A percentile compares a stretch with the other conserved stretches of the same genome.
Evolutionary conservation across 345 rosid genomes (phyloP).

Genomic region (Boechera divaricarpa): DNA sequence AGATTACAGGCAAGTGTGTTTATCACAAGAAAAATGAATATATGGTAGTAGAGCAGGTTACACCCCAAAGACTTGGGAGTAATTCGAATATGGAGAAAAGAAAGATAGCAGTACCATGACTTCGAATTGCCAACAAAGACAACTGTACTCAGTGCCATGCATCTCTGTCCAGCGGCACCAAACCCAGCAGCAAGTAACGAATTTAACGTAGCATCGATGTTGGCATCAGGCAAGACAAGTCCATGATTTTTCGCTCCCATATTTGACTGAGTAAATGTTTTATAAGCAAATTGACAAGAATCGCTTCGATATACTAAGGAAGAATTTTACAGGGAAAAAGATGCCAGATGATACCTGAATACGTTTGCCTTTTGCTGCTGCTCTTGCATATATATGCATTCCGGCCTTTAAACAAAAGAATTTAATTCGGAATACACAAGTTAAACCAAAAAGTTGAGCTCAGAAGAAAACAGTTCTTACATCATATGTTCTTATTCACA

Average conservation of each 20-base stretch:
- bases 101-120: conserved; percentile 61
- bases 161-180: conserved; percentile 99
- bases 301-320: background rate
- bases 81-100: background rate
- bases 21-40: background rate
- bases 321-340: conserved; percentile 9
- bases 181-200: conserved; percentile 95
- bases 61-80: background rate
- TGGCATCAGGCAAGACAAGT: conserved; percentile 85
- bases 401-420: conserved; percentile 69
- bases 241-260: conserved; percentile 99
- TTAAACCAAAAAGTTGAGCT: background rate
- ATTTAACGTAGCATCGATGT: conserved; percentile 74
- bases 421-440: conserved; percentile 3
- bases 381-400: conserved; percentile 93
- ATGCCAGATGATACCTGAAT: conserved; percentile 66
- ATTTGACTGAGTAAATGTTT: conserved; percentile 67
- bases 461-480: conserved; percentile 2
- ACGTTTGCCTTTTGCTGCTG: conserved; percentile 93
- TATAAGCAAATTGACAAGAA: conserved; percentile 29
- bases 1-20: background rate
- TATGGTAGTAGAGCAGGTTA: background rate
- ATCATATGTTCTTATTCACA: conserved; percentile 18
- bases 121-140: conserved; percentile 84
- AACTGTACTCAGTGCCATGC: conserved; percentile 96